Percentiles rank a stretch among this genome's conserved stretches.
Evolutionary conservation across 352 stramenopile genomes (phyloP).

Genomic region (Pythium dissotocum): DNA sequence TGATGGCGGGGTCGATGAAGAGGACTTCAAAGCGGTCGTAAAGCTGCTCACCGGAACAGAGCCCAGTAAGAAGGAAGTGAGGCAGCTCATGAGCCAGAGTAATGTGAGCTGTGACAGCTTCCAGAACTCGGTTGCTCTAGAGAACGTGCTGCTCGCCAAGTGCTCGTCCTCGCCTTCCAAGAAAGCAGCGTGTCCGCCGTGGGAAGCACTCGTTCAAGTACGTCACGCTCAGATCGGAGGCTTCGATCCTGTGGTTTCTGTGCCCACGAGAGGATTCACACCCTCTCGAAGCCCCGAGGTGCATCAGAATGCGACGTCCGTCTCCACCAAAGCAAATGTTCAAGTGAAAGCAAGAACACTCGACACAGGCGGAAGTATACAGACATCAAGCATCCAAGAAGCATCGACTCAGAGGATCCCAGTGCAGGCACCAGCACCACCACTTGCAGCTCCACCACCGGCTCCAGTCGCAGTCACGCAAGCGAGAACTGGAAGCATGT

Average conservation of each 20-base stretch:
- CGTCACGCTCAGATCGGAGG: slow-evolving; percentile 52
- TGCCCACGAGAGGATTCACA: background rate
- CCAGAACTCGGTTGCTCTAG: slow-evolving; percentile 57
- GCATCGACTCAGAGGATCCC: background rate
- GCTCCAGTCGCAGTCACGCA: background rate
- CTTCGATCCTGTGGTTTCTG: background rate
- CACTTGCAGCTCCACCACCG: background rate
- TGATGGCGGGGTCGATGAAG: slow-evolving; percentile 61
- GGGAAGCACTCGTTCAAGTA: slow-evolving; percentile 75
- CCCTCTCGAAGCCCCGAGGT: slow-evolving; percentile 1
- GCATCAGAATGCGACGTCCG: background rate
- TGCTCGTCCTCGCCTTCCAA: slow-evolving; percentile 72
- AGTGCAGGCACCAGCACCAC: background rate
- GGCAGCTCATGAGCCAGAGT: slow-evolving; percentile 62
- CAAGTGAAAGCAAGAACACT: background rate
- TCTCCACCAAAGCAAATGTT: background rate
- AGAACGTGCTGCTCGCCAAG: slow-evolving; percentile 74
- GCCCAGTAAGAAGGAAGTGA: slow-evolving; percentile 77
- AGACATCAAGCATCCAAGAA: background rate
- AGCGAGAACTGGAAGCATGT: slow-evolving; percentile 1
- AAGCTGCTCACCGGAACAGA: slow-evolving; percentile 74
- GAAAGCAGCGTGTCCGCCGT: slow-evolving; percentile 65
- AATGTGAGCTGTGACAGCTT: slow-evolving; percentile 40
- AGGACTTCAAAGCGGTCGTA: slow-evolving; percentile 76
- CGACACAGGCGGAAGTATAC: background rate